Evolutionary conservation across 2,329 filamentous ascomycete genomes (phyloP), one percentile per base, ranked within the genome.

Genomic region (Fonsecaea erecta): DNA sequence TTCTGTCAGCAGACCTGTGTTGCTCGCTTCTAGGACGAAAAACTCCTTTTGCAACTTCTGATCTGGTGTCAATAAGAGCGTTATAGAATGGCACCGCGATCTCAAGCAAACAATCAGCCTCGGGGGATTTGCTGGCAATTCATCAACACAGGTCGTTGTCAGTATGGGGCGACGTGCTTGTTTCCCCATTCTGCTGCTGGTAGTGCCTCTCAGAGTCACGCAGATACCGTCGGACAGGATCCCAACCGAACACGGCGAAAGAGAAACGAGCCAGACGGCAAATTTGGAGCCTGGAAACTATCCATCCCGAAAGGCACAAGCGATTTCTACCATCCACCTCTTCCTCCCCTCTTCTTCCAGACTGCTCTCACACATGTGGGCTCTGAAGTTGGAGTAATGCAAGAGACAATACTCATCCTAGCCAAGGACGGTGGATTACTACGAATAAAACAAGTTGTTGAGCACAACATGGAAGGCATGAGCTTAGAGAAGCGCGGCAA

Each of bases 401-500:
- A 46, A 46, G 40, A 46, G 40, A 46, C 40, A 21, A 18, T 46
- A 9, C n/a, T 46, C 40, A 46, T 21, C 40, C 40, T 46, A 18
- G 40, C 40, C n/a, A 46, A 46, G n/a, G 40, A 46, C 18, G 40
- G 40, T 46, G 40, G 40, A 46, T 46, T 46, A 21, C 40, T 21
- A 46, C 40, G 40, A 46, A 46, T 46, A 46, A 46, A 46, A 21
- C 40, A 46, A 46, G 40, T 46, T n/a, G 40, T 46, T 18, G 40
- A 46, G 40, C 40, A 18, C n/a, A 46, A 12, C 18, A 21, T 46
- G 40, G 40, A 46, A 21, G 40, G 40, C 40, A 46, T 46, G 40
- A 46, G 40, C 40, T 21, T 46, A 12, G 9, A 12, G 3, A 21
- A 2, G 18, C 40, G 40, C 40, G 8, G n/a, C n/a, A 46, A 46